Evolutionary conservation across 2,329 filamentous ascomycete genomes (phyloP).

Genomic region (Lasiodiplodia citricola): DNA sequence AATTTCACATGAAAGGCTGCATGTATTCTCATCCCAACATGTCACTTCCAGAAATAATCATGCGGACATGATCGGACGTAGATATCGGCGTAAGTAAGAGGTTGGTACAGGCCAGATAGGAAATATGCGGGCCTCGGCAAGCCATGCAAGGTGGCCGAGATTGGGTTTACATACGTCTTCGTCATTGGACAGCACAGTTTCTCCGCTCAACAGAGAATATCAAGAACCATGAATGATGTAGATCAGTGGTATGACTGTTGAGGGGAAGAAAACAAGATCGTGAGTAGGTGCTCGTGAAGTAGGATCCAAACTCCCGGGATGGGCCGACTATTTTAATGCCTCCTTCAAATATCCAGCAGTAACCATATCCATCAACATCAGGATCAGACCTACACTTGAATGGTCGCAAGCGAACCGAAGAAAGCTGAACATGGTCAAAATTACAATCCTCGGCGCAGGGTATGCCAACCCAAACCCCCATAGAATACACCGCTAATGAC

Average conservation of each 20-base stretch:
- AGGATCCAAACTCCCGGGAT: neutral
- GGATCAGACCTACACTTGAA: no score
- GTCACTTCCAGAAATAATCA: no score
- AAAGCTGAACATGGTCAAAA: neutral
- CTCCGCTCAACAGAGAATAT: neutral
- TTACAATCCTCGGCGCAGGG: constrained; percentile 27
- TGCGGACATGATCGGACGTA: no score
- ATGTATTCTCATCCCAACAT: no score
- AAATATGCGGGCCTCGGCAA: neutral
- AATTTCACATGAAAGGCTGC: no score
- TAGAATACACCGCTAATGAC: neutral
- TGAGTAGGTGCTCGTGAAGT: neutral
- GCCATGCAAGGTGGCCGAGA: neutral
- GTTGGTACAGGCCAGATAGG: neutral
- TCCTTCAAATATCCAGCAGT: neutral
- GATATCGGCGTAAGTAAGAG: neutral
- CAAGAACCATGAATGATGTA: neutral
- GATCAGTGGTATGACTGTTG: neutral
- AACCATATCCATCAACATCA: no score
- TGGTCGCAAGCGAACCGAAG: no score
- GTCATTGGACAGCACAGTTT: neutral
- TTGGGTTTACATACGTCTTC: neutral
- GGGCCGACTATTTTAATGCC: neutral
- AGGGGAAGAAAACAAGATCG: neutral
- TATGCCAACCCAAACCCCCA: neutral